phyloP scores from a whole-genome alignment of 345 rosid genomes.

The Eucalyptus brandiana region DNA sequence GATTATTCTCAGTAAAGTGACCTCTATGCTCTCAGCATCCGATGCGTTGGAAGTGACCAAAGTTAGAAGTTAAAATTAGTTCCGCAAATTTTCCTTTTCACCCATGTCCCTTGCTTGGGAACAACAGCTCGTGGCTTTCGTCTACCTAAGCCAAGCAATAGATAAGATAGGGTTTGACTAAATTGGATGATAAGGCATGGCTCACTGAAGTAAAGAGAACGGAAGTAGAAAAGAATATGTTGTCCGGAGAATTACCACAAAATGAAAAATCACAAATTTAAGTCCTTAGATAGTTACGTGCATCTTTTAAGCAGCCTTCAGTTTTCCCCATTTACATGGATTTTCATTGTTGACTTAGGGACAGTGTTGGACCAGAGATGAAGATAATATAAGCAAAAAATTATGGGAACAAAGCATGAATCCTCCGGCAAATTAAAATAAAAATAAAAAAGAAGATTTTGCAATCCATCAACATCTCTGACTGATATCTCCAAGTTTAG shows the following conservation, averaged over 20 bases:
- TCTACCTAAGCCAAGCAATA: background rate
- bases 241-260: background rate
- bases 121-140: background rate
- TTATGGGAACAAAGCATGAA: background rate
- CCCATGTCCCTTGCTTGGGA: background rate
- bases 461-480: background rate
- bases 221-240: background rate
- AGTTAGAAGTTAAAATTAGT: background rate
- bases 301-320: background rate
- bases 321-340: background rate
- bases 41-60: background rate
- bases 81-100: background rate
- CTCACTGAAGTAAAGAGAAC: background rate
- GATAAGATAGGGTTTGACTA: background rate
- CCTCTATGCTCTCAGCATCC: background rate
- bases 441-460: background rate
- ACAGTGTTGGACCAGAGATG: background rate
- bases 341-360: background rate
- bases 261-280: background rate
- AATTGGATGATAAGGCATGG: background rate
- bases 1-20: background rate
- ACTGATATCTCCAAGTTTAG: background rate
- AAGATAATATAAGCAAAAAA: background rate
- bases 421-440: background rate
- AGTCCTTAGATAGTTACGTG: background rate